Evolutionary conservation across 805 yeast genomes (phyloP).

Genomic region (Pichia manshurica): DNA sequence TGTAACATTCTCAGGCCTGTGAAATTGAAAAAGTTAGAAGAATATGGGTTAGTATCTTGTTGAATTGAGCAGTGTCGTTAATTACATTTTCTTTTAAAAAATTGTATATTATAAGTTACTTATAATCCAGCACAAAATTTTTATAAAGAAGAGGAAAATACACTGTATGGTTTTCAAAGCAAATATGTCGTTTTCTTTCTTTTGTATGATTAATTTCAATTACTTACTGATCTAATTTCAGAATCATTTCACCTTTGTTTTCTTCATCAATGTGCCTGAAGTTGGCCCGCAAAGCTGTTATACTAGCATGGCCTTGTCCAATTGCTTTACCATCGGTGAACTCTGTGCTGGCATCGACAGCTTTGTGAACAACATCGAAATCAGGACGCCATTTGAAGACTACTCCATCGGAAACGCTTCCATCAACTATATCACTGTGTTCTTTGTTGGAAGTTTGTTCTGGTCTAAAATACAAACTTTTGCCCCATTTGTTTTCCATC

Average conservation of each 20-base stretch:
- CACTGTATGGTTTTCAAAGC: neutral
- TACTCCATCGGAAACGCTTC: slow-evolving; percentile 35
- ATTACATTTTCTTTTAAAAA: no score
- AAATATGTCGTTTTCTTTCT: neutral
- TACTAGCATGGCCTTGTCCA: slow-evolving; percentile 54
- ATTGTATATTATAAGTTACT: no score
- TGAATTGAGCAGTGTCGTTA: no score
- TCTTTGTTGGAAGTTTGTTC: slow-evolving; percentile 15
- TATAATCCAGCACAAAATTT: no score
- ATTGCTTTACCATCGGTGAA: slow-evolving; percentile 70
- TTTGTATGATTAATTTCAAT: neutral
- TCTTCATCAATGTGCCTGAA: slow-evolving; percentile 50
- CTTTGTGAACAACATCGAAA: slow-evolving; percentile 58
- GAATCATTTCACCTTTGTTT: slow-evolving; percentile 49
- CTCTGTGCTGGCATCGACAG: slow-evolving; percentile 36
- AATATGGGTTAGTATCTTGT: no score
- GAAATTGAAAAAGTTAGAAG: no score
- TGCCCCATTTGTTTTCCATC: slow-evolving; percentile 71
- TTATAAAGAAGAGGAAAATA: no score
- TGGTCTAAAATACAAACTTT: slow-evolving; percentile 20
- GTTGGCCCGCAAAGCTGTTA: slow-evolving; percentile 68
- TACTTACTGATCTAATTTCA: slow-evolving; percentile 21
- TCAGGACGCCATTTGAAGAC: slow-evolving; percentile 82
- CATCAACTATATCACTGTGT: slow-evolving; percentile 43
- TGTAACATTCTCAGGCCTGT: neutral